Conservation (phyloP, 495 filamentous ascomycete species). For the Penicillium egyptiacum region DNA sequence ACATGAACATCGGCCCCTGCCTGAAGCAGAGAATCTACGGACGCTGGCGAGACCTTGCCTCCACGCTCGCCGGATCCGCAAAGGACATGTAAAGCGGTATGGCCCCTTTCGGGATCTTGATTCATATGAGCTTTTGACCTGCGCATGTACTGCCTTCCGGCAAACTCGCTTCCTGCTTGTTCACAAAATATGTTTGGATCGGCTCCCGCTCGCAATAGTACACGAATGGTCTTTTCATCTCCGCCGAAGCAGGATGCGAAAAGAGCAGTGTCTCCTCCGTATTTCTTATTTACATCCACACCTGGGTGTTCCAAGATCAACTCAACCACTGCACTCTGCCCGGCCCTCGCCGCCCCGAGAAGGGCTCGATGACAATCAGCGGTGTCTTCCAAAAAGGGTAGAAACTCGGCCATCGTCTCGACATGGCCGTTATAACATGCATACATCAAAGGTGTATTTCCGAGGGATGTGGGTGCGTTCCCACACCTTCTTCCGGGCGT, state of each 20-base stretch:
- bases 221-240: too few relatives aligned
- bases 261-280: too few relatives aligned
- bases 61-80: neutral
- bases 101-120: conserved; percentile 12
- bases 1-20: conserved; percentile 22
- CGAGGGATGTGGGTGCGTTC: conserved; percentile 16
- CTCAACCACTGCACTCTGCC: too few relatives aligned
- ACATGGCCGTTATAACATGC: conserved; percentile 18
- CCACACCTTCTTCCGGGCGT: conserved; percentile 17
- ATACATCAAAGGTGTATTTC: conserved; percentile 24
- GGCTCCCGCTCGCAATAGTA: too few relatives aligned
- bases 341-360: too few relatives aligned
- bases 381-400: conserved; percentile 16
- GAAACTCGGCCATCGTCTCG: conserved; percentile 18
- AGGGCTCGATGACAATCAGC: too few relatives aligned
- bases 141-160: too few relatives aligned
- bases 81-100: conserved; percentile 24
- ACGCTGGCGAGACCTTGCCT: too few relatives aligned
- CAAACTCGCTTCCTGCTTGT: neutral
- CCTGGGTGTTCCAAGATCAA: too few relatives aligned
- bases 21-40: conserved; percentile 9
- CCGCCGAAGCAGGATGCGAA: too few relatives aligned
- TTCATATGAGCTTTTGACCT: neutral
- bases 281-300: too few relatives aligned
- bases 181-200: too few relatives aligned